Percentiles rank a stretch among this genome's conserved stretches.
phyloP scores from a whole-genome alignment of 345 rosid genomes.

The Murraya paniculata region DNA sequence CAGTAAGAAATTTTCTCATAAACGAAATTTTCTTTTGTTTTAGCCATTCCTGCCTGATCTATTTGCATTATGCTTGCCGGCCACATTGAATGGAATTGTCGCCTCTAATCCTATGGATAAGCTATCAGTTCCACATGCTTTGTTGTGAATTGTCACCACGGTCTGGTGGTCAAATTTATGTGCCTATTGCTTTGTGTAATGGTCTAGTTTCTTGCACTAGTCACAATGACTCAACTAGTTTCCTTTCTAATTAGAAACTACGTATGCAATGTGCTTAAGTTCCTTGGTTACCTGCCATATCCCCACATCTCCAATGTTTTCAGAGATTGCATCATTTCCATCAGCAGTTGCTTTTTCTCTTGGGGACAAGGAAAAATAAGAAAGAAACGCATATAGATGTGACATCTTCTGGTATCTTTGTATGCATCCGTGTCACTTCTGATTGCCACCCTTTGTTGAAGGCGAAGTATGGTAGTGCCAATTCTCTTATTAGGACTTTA shows the following conservation, averaged over 20 bases:
- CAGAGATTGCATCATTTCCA: neutral
- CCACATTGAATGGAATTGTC: neutral
- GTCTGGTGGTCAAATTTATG: neutral
- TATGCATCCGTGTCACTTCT: neutral
- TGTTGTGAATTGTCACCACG: neutral
- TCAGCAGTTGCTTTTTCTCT: neutral
- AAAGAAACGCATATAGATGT: neutral
- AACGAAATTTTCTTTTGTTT: neutral
- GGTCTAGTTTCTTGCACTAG: neutral
- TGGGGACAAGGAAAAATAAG: neutral
- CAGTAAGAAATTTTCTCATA: constrained; percentile 33
- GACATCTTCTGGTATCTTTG: neutral
- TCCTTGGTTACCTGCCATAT: neutral
- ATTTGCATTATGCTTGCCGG: neutral
- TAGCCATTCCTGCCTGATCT: neutral
- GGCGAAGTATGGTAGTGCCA: neutral
- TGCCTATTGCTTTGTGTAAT: neutral
- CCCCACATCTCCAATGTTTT: neutral
- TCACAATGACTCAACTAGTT: neutral
- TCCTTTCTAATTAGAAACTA: neutral
- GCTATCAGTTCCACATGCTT: neutral
- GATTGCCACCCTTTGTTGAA: neutral
- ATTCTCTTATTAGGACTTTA: neutral
- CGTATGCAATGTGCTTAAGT: neutral
- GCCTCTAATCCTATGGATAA: neutral